phyloP scores from a whole-genome alignment of 192 early-diverging fungal species.

The Allomyces javanicus region DNA sequence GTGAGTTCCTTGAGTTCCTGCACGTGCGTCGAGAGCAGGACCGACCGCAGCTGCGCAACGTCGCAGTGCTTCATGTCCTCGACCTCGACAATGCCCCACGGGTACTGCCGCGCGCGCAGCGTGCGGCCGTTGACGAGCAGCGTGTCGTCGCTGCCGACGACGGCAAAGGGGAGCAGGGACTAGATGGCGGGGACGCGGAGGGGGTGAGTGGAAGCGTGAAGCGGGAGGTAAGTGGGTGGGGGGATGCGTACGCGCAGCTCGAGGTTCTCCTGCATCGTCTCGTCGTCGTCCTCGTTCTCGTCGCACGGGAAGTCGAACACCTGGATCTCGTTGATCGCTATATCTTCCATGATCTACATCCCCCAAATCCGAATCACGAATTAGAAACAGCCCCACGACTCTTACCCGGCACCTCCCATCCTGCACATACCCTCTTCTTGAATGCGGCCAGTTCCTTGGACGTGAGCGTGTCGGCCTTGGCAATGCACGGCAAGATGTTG shows the following conservation, averaged over 20 bases:
- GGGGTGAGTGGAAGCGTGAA: neutral
- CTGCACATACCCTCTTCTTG: slow-evolving; percentile 56
- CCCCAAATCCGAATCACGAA: no score
- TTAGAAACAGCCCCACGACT: no score
- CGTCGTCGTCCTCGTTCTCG: slow-evolving; percentile 93
- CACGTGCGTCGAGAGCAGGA: slow-evolving; percentile 87
- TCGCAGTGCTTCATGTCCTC: slow-evolving; percentile 94
- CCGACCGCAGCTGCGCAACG: slow-evolving; percentile 81
- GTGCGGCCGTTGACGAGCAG: slow-evolving; percentile 65
- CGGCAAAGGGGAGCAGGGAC: slow-evolving; percentile 75
- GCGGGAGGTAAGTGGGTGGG: neutral
- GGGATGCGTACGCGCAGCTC: slow-evolving; percentile 48
- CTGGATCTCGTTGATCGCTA: slow-evolving; percentile 82
- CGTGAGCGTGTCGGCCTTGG: slow-evolving; percentile 79
- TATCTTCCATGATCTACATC: slow-evolving; percentile 74
- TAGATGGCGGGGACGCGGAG: slow-evolving; percentile 1
- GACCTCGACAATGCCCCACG: slow-evolving; percentile 92
- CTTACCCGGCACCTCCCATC: no score
- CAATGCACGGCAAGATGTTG: slow-evolving; percentile 91
- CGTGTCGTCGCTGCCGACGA: slow-evolving; percentile 89
- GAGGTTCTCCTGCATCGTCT: slow-evolving; percentile 92
- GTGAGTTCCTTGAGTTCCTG: slow-evolving; percentile 95
- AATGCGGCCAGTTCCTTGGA: slow-evolving; percentile 63
- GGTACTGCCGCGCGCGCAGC: slow-evolving; percentile 80
- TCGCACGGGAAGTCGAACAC: slow-evolving; percentile 96